A percentile compares a stretch with the other conserved stretches of the same genome.
These are phyloP conservation scores for Tetracladium marchalianum DNA, from an alignment of 495 filamentous ascomycete genomes.

Conservation along the genomic window DNA sequence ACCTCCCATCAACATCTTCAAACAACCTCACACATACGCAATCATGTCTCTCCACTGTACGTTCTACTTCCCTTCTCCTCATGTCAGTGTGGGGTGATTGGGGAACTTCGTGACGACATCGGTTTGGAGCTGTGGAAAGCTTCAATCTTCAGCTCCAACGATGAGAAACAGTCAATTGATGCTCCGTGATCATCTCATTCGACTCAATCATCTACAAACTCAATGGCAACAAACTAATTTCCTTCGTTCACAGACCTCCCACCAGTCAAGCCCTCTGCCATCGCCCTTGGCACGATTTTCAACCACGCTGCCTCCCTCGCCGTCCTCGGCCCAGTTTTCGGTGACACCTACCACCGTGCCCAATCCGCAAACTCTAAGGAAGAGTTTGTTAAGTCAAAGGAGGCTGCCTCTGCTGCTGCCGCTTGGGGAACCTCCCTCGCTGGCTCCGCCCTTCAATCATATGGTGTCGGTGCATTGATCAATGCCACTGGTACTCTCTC, in stretches of 20 bases:
- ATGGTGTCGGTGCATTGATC: constrained; percentile 90
- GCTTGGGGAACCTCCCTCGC: constrained; percentile 85
- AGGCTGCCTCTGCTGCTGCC: constrained; percentile 76
- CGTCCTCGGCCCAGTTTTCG: constrained; percentile 83
- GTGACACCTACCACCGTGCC: constrained; percentile 89
- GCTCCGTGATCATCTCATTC: not conserved
- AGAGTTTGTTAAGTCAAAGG: constrained; percentile 89
- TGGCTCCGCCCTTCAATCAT: constrained; percentile 84
- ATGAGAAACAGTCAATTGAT: not conserved
- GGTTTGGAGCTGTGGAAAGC: not conserved
- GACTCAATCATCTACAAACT: constrained; percentile 15
- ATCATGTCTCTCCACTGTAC: constrained; percentile 52
- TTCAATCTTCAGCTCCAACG: constrained; percentile 1
- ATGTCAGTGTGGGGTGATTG: too few relatives aligned
- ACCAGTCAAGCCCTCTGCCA: constrained; percentile 93
- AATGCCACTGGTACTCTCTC: constrained; percentile 88
- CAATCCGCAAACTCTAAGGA: constrained; percentile 89
- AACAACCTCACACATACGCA: constrained; percentile 15
- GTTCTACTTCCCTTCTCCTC: constrained; percentile 14
- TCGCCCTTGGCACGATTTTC: constrained; percentile 91
- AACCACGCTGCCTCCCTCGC: constrained; percentile 76
- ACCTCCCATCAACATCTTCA: constrained; percentile 14
- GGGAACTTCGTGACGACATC: not conserved
- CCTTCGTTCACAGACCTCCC: constrained; percentile 58
- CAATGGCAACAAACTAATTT: not conserved